phyloP scores from a whole-genome alignment of 2,329 filamentous ascomycete species.

The Pseudomassariella vexata region DNA sequence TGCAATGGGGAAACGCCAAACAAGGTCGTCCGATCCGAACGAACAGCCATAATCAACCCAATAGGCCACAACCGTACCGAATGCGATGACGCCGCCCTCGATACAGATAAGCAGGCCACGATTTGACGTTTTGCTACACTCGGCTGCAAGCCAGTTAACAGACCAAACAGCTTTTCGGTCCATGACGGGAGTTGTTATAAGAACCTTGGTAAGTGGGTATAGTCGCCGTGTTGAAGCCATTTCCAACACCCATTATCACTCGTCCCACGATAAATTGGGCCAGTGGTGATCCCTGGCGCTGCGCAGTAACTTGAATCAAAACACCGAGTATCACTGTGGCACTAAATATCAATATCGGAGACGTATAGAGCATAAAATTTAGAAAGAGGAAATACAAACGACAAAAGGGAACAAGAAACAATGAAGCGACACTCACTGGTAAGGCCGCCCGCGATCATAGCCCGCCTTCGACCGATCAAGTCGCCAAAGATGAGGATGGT shows the following conservation, averaged over 20 bases:
- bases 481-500: conserved; percentile 49
- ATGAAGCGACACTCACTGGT: too few relatives aligned
- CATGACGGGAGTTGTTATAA: too few relatives aligned
- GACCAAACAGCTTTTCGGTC: too few relatives aligned
- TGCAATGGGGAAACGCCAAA: conserved; percentile 51
- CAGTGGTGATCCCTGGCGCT: conserved; percentile 20
- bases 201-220: conserved; percentile 42
- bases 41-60: conserved; percentile 44
- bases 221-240: conserved; percentile 42
- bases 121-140: conserved; percentile 36
- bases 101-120: conserved; percentile 37
- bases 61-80: conserved; percentile 38
- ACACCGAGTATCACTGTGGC: conserved; percentile 59
- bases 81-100: conserved; percentile 39
- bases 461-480: conserved; percentile 40
- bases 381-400: neutral
- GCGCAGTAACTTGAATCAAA: conserved; percentile 46
- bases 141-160: conserved; percentile 23
- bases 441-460: conserved; percentile 49
- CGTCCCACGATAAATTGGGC: conserved; percentile 43
- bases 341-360: conserved; percentile 31
- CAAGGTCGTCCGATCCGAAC: conserved; percentile 37
- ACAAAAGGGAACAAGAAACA: neutral
- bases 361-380: neutral
- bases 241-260: conserved; percentile 46